Evolutionary conservation across 1,284 basidiomycete genomes (phyloP).

Genomic region (Moesziomyces sp.): DNA sequence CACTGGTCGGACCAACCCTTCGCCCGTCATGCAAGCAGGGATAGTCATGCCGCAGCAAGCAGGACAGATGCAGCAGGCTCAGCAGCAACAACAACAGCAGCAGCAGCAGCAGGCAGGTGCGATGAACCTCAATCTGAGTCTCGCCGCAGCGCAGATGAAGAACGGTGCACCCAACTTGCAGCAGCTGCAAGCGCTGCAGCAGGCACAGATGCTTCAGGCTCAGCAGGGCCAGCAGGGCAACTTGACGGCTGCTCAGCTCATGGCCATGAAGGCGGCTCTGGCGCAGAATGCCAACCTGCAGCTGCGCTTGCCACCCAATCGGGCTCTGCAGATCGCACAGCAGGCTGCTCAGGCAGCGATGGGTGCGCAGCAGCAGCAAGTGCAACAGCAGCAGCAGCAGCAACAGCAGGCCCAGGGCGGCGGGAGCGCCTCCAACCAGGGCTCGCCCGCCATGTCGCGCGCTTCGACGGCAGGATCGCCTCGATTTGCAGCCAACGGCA

Average conservation of each 20-base stretch:
- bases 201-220: constrained; percentile 40
- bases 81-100: constrained; percentile 15
- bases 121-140: constrained; percentile 37
- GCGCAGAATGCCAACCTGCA: constrained; percentile 53
- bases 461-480: constrained; percentile 48
- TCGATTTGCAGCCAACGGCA: constrained; percentile 41
- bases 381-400: constrained; percentile 25
- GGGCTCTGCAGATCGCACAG: constrained; percentile 53
- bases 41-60: constrained; percentile 36
- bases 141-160: constrained; percentile 45
- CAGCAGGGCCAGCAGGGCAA: constrained; percentile 22
- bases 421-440: constrained; percentile 39
- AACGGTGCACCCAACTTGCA: constrained; percentile 29
- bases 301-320: constrained; percentile 51
- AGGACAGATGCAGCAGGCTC: constrained; percentile 16
- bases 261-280: constrained; percentile 57
- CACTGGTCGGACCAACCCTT: constrained; percentile 36
- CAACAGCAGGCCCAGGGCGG: constrained; percentile 22
- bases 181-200: constrained; percentile 42
- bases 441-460: constrained; percentile 48
- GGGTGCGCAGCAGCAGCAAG: constrained; percentile 32
- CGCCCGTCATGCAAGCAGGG: constrained; percentile 48
- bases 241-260: constrained; percentile 44
- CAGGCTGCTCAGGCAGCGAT: constrained; percentile 49
- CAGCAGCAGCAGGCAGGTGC: constrained; percentile 19